Evolutionary conservation across 306 rosid species (phyloP).

Genomic region (Rosa rugosa): DNA sequence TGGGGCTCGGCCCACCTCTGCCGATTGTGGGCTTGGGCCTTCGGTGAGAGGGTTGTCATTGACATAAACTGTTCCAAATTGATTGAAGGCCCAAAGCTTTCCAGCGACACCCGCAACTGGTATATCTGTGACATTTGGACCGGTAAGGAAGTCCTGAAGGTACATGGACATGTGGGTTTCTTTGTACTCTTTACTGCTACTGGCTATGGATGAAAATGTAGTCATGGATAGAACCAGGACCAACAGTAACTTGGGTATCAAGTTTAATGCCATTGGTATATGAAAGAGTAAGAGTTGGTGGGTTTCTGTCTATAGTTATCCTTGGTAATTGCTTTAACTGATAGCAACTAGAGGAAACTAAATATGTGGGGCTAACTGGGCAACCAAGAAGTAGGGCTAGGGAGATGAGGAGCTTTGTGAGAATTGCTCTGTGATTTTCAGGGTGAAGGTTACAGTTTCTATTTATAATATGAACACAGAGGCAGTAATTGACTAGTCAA

Average conservation of each 20-base stretch:
- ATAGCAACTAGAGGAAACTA: neutral
- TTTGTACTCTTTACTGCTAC: neutral
- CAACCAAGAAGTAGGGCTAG: neutral
- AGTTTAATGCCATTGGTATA: neutral
- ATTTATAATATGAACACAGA: too few species aligned
- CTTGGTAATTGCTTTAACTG: neutral
- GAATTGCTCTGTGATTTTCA: too few species aligned
- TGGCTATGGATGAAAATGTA: neutral
- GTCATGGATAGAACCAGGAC: neutral
- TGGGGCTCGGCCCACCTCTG: neutral
- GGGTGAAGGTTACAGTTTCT: too few species aligned
- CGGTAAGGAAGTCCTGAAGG: neutral
- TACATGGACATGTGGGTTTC: neutral
- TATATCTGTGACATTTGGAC: neutral
- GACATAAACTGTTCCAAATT: neutral
- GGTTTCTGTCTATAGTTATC: too few species aligned
- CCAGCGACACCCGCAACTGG: neutral
- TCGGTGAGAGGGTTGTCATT: neutral
- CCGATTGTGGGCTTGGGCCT: neutral
- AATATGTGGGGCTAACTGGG: too few species aligned
- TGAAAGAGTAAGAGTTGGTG: neutral
- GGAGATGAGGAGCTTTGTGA: neutral
- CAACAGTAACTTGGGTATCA: neutral
- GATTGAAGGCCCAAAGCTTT: neutral
- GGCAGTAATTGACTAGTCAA: too few species aligned